phyloP scores from a whole-genome alignment of 2,329 filamentous ascomycete genomes.

The Pestalotiopsis sp. region DNA sequence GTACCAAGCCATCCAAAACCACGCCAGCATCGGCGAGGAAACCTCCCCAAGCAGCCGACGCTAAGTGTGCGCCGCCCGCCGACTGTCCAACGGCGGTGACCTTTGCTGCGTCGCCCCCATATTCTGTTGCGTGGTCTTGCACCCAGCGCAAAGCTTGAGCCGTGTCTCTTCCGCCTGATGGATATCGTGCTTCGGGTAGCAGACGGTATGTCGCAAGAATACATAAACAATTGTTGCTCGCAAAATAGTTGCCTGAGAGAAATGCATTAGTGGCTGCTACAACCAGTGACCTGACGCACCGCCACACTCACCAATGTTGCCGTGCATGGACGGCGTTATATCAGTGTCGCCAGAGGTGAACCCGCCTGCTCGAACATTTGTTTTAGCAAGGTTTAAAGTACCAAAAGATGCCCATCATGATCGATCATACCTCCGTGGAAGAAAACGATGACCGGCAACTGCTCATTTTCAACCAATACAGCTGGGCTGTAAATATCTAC shows the following conservation, averaged over 20 bases:
- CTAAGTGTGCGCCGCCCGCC: neutral
- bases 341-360: conserved; percentile 8
- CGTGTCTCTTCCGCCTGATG: neutral
- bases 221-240: neutral
- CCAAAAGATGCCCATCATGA: neutral
- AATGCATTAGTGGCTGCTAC: neutral
- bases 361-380: neutral
- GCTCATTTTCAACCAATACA: neutral
- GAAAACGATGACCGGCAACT: conserved; percentile 3
- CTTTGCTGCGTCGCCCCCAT: neutral
- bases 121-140: neutral
- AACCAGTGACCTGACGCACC: neutral
- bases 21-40: conserved; percentile 2
- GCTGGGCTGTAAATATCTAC: neutral
- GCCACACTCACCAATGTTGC: conserved; percentile 1
- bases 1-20: neutral
- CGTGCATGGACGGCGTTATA: conserved; percentile 6
- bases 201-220: neutral
- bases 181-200: conserved; percentile 2
- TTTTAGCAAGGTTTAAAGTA: too few species aligned
- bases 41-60: neutral
- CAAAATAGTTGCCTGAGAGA: neutral
- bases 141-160: conserved; percentile 1
- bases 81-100: conserved; percentile 4
- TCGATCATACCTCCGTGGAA: conserved; percentile 3